phyloP scores from a whole-genome alignment of 2,329 filamentous ascomycete species.

The Dendrostoma leiphaemia region DNA sequence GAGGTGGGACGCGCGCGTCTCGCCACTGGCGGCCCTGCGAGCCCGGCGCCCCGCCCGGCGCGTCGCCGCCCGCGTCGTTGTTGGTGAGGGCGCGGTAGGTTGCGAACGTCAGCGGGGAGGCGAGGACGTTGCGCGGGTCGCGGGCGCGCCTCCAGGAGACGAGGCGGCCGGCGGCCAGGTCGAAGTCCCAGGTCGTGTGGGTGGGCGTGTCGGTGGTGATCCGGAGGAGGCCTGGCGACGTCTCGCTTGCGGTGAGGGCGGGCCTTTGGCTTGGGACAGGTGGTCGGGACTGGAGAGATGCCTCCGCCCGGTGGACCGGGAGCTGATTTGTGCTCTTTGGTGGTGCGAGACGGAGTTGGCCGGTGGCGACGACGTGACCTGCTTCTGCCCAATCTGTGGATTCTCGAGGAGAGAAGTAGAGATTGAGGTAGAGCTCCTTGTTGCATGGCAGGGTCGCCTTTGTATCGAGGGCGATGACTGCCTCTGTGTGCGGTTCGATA shows the following conservation, averaged over 20 bases:
- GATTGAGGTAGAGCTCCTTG: conserved; percentile 43
- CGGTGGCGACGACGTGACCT: conserved; percentile 51
- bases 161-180: conserved; percentile 40
- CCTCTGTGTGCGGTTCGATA: conserved; percentile 41
- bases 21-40: conserved; percentile 57
- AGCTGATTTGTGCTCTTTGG: conserved; percentile 6
- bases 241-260: neutral
- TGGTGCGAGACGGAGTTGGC: conserved; percentile 39
- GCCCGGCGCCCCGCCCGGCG: conserved; percentile 20
- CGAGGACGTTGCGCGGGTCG: conserved; percentile 38
- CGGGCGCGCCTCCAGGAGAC: conserved; percentile 37
- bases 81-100: conserved; percentile 67
- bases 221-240: neutral
- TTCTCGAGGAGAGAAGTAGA: conserved; percentile 44
- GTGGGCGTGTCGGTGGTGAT: conserved; percentile 34
- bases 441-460: neutral
- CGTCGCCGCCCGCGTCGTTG: conserved; percentile 53
- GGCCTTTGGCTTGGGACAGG: conserved; percentile 16
- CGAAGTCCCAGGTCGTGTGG: conserved; percentile 41
- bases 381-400: conserved; percentile 50
- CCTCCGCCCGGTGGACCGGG: neutral
- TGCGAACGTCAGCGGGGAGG: conserved; percentile 43
- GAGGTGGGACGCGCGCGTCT: conserved; percentile 43
- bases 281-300: neutral
- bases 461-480: conserved; percentile 30